These are phyloP conservation scores for Ophiocordyceps robertsii DNA, from an alignment of 2,329 filamentous ascomycete species.

Conservation along the genomic window DNA sequence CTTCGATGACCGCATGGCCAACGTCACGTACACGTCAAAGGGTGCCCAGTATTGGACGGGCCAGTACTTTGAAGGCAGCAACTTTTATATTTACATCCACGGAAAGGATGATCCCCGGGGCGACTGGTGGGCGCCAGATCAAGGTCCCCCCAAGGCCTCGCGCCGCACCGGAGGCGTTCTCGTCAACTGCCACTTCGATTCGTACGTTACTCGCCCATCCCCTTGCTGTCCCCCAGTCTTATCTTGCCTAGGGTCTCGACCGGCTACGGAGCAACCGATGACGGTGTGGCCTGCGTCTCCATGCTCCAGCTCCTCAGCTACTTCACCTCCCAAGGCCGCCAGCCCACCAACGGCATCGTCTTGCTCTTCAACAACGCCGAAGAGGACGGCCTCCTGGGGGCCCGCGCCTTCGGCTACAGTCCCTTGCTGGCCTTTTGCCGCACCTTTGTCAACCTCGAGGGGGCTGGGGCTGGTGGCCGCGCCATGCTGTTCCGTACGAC, in stretches of 20 bases:
- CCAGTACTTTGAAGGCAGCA: conserved; percentile 85
- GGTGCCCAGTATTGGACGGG: conserved; percentile 19
- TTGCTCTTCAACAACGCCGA: conserved; percentile 90
- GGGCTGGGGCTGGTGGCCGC: conserved; percentile 80
- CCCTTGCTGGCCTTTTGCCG: conserved; percentile 68
- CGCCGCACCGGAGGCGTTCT: conserved; percentile 63
- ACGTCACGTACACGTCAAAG: conserved; percentile 48
- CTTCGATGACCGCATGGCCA: conserved; percentile 68
- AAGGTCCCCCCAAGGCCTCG: conserved; percentile 26
- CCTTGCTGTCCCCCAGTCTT: conserved; percentile 5
- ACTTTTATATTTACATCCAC: conserved; percentile 83
- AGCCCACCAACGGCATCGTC: conserved; percentile 68
- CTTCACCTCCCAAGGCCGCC: conserved; percentile 59
- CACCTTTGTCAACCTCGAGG: conserved; percentile 89
- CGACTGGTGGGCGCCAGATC: conserved; percentile 53
- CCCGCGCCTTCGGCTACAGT: conserved; percentile 71
- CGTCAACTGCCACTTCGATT: conserved; percentile 90
- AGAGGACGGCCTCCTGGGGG: conserved; percentile 83
- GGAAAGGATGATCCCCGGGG: conserved; percentile 62
- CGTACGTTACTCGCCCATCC: conserved; percentile 22
- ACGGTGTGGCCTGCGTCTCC: conserved; percentile 81
- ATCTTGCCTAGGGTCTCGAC: conserved; percentile 57
- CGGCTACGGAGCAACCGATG: conserved; percentile 85
- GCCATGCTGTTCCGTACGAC: conserved; percentile 80
- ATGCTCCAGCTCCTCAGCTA: conserved; percentile 76